Evolutionary conservation across 805 yeast species (phyloP), one percentile per base, ranked within the genome.

Genomic region (Phaffomyces thermotolerans): DNA sequence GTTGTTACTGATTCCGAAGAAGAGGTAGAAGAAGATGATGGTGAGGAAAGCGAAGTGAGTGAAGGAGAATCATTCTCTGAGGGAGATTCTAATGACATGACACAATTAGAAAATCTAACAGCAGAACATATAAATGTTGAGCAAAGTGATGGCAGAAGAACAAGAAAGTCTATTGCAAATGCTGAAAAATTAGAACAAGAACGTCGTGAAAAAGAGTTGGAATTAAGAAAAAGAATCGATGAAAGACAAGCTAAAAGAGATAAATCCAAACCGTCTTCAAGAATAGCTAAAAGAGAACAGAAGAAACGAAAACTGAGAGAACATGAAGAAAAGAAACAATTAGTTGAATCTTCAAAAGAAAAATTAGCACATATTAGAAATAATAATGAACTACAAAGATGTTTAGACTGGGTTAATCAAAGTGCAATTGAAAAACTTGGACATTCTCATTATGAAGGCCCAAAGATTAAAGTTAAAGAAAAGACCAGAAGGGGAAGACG

Each of bases 331-430:
- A 67, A 64, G 42, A 52, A 58, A 10, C 45, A 47, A 20, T 44
- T 48, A 8, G 39, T 59, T 14, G 60, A 53, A 13, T 43, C 49
- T 2, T 60, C 65, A 2, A 48, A 49, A 38, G 53, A 52, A 23
- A 55, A 58, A 31, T 51, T 76, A 43, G 58, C 51, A 2, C 57
- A 60, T 10, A 54, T 71, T 47, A 55, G 58, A 37, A 57, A 62
- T 13, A 69, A 71, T 20, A 64, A 72, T 42, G 76, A 68, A 45
- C 53, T 65, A 40, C 64, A 66, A 18, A 60, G 80, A 41, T 76
- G 78, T 29, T 55, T 70, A 3, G 78, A 75, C 44, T 81, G 87
- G 86, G 79, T 78, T 23, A 81, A 81, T 52, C 69, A 78, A 8
- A 62, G 69, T 15, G 84, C 86, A 1, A 50, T 72, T 14, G 81